A percentile compares a stretch with the other conserved stretches of the same genome.
phyloP scores from a whole-genome alignment of 1,284 basidiomycete species.

The Cryptococcus sp. region DNA sequence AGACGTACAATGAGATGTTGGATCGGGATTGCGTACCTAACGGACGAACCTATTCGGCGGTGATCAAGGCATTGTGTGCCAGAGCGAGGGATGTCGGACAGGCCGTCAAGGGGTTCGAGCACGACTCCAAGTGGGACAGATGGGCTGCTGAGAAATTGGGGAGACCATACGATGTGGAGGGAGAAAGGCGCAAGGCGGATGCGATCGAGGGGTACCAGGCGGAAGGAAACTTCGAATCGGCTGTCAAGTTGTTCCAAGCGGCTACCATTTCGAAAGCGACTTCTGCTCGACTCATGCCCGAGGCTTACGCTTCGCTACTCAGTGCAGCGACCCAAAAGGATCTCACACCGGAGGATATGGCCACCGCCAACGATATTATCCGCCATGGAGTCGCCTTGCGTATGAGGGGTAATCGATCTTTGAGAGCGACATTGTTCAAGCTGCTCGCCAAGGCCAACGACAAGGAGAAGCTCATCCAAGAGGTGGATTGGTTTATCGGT shows the following conservation, averaged over 20 bases:
- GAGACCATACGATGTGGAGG: background rate
- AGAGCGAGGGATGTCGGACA: constrained; percentile 66
- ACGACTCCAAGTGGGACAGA: constrained; percentile 16
- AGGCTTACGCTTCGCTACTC: background rate
- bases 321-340: background rate
- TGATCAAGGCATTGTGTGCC: constrained; percentile 64
- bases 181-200: constrained; percentile 7
- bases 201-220: constrained; percentile 25
- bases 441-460: constrained; percentile 47
- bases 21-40: constrained; percentile 63
- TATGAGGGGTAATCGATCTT: background rate
- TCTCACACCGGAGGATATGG: background rate
- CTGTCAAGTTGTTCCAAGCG: constrained; percentile 50
- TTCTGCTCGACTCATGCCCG: background rate
- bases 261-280: background rate
- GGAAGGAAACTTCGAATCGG: constrained; percentile 67
- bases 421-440: background rate
- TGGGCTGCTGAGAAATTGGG: constrained; percentile 17
- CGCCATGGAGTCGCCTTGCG: background rate
- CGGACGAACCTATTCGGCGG: constrained; percentile 59
- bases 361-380: background rate
- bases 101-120: constrained; percentile 51
- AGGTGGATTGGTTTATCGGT: constrained; percentile 61
- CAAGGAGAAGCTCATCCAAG: constrained; percentile 57
- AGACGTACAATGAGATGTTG: constrained; percentile 72